phyloP scores from a whole-genome alignment of 768 basidiomycete species.

The Mycena crocata region DNA sequence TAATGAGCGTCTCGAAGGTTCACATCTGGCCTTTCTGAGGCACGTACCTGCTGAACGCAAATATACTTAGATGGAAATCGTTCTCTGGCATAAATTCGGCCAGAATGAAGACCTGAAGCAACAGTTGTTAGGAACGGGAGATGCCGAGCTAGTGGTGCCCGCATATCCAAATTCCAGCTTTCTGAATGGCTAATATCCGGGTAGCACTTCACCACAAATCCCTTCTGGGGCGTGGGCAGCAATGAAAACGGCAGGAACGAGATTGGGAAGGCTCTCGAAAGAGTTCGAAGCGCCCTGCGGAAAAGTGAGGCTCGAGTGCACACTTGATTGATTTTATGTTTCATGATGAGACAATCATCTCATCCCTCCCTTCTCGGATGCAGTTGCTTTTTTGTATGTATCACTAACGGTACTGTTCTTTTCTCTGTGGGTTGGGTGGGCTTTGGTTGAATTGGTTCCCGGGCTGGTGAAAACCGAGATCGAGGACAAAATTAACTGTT shows the following conservation, averaged over 20 bases:
- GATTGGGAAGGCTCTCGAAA: conserved; percentile 59
- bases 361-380: too few relatives aligned
- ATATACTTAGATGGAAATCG: conserved; percentile 4
- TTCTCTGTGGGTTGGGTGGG: too few relatives aligned
- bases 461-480: too few relatives aligned
- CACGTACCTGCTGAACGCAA: background rate
- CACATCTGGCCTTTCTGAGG: too few relatives aligned
- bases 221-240: conserved; percentile 54
- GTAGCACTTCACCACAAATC: background rate
- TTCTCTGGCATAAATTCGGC: background rate
- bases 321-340: too few relatives aligned
- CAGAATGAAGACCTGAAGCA: background rate
- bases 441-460: too few relatives aligned
- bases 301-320: too few relatives aligned
- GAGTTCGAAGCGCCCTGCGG: conserved; percentile 46
- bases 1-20: conserved; percentile 1
- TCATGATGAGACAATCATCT: too few relatives aligned
- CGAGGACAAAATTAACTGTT: too few relatives aligned
- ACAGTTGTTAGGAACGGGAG: background rate
- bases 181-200: background rate
- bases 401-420: too few relatives aligned
- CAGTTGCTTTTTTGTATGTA: too few relatives aligned
- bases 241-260: conserved; percentile 62
- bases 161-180: background rate
- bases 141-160: conserved; percentile 13